Conservation (phyloP, 257 asterid genomes). For the Orobanche coerulescens region DNA sequence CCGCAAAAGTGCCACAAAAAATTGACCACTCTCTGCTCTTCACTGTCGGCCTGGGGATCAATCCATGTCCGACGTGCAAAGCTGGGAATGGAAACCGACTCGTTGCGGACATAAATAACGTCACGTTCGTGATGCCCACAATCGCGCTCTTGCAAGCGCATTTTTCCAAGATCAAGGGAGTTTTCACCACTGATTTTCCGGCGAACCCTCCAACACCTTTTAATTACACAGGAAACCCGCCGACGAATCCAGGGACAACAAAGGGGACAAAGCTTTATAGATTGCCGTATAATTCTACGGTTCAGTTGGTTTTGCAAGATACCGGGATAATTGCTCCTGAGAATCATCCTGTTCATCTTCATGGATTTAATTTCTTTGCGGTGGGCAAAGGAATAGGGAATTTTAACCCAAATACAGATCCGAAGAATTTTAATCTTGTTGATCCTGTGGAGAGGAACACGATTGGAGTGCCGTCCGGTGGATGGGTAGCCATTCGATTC, state of each 20-base stretch:
- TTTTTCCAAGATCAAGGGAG: constrained; percentile 42
- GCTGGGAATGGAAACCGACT: constrained; percentile 48
- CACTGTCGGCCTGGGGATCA: constrained; percentile 46
- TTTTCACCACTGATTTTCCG: constrained; percentile 56
- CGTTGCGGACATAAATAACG: constrained; percentile 46
- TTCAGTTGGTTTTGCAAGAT: constrained; percentile 47
- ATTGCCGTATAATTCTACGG: constrained; percentile 43
- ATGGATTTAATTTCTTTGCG: constrained; percentile 58
- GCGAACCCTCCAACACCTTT: constrained; percentile 39
- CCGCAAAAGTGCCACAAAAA: constrained; percentile 38
- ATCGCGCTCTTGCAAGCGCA: constrained; percentile 50
- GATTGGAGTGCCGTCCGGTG: constrained; percentile 55
- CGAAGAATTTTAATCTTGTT: constrained; percentile 43
- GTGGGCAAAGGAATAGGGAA: constrained; percentile 51
- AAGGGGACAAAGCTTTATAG: constrained; percentile 47
- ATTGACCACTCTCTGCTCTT: constrained; percentile 45
- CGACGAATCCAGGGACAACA: constrained; percentile 24
- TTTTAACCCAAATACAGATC: constrained; percentile 40
- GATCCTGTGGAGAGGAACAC: constrained; percentile 73
- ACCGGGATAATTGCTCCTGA: constrained; percentile 51
- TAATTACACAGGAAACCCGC: constrained; percentile 44
- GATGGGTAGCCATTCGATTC: constrained; percentile 65
- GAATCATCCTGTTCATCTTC: constrained; percentile 57
- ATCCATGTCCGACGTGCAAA: constrained; percentile 45
- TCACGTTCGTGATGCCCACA: constrained; percentile 57